These are phyloP conservation scores for Alternaria tenuissima DNA, from an alignment of 2,329 filamentous ascomycete species.

Conservation along the genomic window DNA sequence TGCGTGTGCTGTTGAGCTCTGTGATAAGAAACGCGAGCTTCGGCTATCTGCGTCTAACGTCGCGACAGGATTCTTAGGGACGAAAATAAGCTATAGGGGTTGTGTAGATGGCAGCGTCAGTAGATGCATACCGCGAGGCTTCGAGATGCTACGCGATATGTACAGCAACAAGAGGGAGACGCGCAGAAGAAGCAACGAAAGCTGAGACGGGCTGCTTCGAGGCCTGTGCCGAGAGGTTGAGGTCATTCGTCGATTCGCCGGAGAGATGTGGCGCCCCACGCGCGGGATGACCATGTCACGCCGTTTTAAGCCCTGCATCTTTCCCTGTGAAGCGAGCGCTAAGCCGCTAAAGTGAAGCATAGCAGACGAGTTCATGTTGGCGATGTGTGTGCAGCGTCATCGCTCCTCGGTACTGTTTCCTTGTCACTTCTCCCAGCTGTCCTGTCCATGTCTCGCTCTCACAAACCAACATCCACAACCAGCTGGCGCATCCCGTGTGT, in stretches of 20 bases:
- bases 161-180: constrained; percentile 5
- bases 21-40: constrained; percentile 15
- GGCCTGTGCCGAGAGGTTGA: constrained; percentile 32
- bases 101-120: not conserved
- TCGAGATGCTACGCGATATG: constrained; percentile 3
- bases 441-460: constrained; percentile 11
- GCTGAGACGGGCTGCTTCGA: constrained; percentile 20
- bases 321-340: constrained; percentile 21
- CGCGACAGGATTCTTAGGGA: constrained; percentile 18
- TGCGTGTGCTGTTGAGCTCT: constrained; percentile 13
- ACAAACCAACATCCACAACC: not conserved
- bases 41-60: constrained; percentile 35
- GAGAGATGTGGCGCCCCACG: constrained; percentile 5
- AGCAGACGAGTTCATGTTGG: constrained; percentile 15
- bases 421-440: not conserved
- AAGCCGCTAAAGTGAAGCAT: constrained; percentile 28
- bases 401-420: constrained; percentile 11
- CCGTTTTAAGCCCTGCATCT: constrained; percentile 6
- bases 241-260: constrained; percentile 32
- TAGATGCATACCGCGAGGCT: constrained; percentile 2
- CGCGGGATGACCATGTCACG: constrained; percentile 34
- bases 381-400: constrained; percentile 23
- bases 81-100: constrained; percentile 8
- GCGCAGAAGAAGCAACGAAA: constrained; percentile 15
- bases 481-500: constrained; percentile 12